Conservation (phyloP, 192 early-diverging fungal species). For the Podila epigama region DNA sequence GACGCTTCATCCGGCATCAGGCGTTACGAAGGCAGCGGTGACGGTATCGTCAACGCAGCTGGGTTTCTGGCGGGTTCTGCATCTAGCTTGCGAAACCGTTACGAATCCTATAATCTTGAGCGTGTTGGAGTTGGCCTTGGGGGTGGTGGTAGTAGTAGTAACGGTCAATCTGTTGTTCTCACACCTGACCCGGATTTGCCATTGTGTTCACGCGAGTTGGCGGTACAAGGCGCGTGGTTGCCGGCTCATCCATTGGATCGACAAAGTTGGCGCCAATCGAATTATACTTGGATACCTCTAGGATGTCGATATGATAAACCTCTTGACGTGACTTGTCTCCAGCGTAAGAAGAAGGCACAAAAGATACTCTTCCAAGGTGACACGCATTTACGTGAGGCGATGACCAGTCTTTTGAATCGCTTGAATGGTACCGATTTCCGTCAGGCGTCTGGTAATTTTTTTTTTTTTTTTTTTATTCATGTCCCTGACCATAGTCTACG, state of each 20-base stretch:
- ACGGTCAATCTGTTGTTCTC: too few species aligned
- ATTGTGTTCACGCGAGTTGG: conserved; percentile 12
- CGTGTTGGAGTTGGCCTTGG: too few species aligned
- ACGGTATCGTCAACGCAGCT: too few species aligned
- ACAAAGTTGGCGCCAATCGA: conserved; percentile 25
- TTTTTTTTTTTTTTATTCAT: background rate
- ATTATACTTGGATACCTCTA: conserved; percentile 41
- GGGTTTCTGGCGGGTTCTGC: background rate
- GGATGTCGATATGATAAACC: conserved; percentile 20
- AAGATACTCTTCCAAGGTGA: conserved; percentile 39
- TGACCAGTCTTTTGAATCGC: conserved; percentile 10
- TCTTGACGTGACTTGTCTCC: conserved; percentile 12
- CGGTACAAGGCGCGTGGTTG: conserved; percentile 34
- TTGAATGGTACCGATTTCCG: conserved; percentile 8
- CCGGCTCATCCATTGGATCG: conserved; percentile 32
- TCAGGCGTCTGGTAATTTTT: conserved; percentile 8
- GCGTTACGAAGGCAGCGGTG: background rate
- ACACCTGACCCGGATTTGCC: conserved; percentile 8
- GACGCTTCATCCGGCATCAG: background rate
- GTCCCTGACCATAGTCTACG: too few species aligned
- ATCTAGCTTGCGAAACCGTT: background rate
- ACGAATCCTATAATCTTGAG: background rate
- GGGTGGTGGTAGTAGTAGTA: too few species aligned
- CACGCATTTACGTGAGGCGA: conserved; percentile 14
- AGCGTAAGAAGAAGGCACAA: background rate